These are phyloP conservation scores for Dimocarpus longan DNA, from an alignment of 345 rosid species.

Conservation along the genomic window DNA sequence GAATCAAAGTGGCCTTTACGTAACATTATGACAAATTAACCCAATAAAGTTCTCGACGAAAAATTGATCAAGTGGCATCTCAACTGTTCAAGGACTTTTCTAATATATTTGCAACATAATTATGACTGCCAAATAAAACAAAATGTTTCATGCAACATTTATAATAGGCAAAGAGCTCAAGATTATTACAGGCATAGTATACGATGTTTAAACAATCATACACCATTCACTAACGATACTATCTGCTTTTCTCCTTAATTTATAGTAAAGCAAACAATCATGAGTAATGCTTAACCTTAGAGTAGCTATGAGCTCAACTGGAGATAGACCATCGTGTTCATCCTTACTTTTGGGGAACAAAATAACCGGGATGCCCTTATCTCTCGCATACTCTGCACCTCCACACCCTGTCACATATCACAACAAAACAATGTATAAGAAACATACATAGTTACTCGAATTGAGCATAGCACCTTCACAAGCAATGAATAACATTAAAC, in stretches of 20 bases:
- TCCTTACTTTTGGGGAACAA: conserved; percentile 64
- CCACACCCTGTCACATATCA: conserved; percentile 63
- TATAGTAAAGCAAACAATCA: not conserved
- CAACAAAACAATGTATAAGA: not conserved
- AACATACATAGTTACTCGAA: too few relatives aligned
- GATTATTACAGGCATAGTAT: not conserved
- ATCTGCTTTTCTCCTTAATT: not conserved
- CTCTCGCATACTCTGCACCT: conserved; percentile 80
- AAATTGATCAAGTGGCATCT: not conserved
- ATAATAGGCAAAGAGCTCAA: not conserved
- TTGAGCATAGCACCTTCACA: not conserved
- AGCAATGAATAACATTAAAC: not conserved
- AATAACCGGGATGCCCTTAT: conserved; percentile 62
- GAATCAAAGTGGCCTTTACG: not conserved
- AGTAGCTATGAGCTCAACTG: conserved; percentile 61
- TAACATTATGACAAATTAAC: not conserved
- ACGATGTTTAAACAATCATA: not conserved
- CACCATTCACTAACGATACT: not conserved
- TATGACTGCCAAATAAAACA: not conserved
- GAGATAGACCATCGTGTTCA: conserved; percentile 53
- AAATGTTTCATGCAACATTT: not conserved
- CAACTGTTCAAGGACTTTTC: not conserved
- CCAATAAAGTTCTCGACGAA: not conserved
- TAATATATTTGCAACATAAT: not conserved
- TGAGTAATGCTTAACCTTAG: conserved; percentile 46